phyloP scores from a whole-genome alignment of 1,284 basidiomycete species.

The Pascua guehoae region DNA sequence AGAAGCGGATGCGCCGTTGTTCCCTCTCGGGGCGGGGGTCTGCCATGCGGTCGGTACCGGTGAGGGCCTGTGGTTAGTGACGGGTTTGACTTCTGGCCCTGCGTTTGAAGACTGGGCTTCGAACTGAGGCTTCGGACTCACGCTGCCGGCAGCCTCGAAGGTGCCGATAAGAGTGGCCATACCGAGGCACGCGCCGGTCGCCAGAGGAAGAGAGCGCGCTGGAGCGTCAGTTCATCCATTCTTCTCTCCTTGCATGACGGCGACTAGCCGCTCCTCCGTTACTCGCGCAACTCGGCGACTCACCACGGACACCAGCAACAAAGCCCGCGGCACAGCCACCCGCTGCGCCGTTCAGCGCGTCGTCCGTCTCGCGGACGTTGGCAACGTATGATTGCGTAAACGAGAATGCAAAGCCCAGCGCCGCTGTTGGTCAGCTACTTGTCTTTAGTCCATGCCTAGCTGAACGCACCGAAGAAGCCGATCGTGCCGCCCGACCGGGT shows the following conservation, averaged over 20 bases:
- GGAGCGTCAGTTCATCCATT: conserved; percentile 1
- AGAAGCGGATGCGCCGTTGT: conserved; percentile 50
- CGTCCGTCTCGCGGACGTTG: conserved; percentile 74
- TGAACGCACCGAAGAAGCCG: conserved; percentile 69
- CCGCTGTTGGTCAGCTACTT: conserved; percentile 56
- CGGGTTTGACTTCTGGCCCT: too few relatives aligned
- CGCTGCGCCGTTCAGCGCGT: conserved; percentile 76
- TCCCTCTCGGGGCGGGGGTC: conserved; percentile 50
- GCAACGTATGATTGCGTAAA: conserved; percentile 75
- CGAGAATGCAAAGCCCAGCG: conserved; percentile 85
- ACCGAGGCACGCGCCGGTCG: conserved; percentile 72
- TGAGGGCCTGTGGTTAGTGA: conserved; percentile 14
- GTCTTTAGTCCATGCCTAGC: not conserved
- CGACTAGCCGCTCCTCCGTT: not conserved
- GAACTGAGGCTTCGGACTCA: conserved; percentile 19
- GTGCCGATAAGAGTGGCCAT: conserved; percentile 77
- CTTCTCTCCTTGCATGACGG: not conserved
- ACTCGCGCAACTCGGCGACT: conserved; percentile 29
- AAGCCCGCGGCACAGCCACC: conserved; percentile 93
- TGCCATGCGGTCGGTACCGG: conserved; percentile 39
- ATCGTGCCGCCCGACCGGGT: conserved; percentile 74
- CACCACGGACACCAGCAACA: conserved; percentile 77
- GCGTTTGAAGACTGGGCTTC: not conserved
- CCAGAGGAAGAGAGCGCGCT: conserved; percentile 82
- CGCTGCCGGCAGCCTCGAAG: conserved; percentile 72